Evolutionary conservation across 164 flowering plant species (phyloP).

Genomic region (Taxillus chinensis): DNA sequence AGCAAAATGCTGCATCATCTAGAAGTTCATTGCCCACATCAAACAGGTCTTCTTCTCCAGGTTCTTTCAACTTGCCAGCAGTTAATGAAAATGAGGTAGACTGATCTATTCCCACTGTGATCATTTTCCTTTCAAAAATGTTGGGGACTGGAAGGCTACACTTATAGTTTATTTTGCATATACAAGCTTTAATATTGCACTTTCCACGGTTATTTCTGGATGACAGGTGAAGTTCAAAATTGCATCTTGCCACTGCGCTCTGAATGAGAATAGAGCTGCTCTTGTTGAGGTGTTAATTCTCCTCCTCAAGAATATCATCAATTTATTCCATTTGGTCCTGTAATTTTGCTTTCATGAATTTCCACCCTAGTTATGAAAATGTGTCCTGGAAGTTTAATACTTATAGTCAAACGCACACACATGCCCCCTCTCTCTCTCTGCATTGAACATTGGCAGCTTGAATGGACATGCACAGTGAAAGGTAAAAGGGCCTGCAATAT

Average conservation of each 20-base stretch:
- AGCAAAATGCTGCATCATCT: conserved; percentile 39
- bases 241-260: conserved; percentile 61
- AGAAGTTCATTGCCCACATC: conserved; percentile 61
- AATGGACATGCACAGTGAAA: too few relatives aligned
- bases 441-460: too few relatives aligned
- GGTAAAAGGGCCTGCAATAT: too few relatives aligned
- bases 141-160: neutral
- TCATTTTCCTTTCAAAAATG: conserved; percentile 2
- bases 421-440: neutral
- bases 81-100: conserved; percentile 90
- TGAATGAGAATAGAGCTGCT: conserved; percentile 68
- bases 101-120: neutral
- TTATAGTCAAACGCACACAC: too few relatives aligned
- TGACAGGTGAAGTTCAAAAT: conserved; percentile 84
- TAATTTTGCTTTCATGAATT: neutral
- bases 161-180: neutral
- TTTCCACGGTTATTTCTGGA: neutral
- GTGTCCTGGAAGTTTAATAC: too few relatives aligned
- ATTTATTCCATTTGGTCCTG: neutral
- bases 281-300: conserved; percentile 59
- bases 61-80: conserved; percentile 44
- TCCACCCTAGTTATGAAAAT: too few relatives aligned
- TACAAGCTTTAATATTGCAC: neutral
- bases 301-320: neutral
- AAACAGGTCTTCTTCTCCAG: conserved; percentile 84